A percentile compares a stretch with the other conserved stretches of the same genome.
phyloP scores from a whole-genome alignment of 129 eudicot genomes.

The Lonicera japonica region DNA sequence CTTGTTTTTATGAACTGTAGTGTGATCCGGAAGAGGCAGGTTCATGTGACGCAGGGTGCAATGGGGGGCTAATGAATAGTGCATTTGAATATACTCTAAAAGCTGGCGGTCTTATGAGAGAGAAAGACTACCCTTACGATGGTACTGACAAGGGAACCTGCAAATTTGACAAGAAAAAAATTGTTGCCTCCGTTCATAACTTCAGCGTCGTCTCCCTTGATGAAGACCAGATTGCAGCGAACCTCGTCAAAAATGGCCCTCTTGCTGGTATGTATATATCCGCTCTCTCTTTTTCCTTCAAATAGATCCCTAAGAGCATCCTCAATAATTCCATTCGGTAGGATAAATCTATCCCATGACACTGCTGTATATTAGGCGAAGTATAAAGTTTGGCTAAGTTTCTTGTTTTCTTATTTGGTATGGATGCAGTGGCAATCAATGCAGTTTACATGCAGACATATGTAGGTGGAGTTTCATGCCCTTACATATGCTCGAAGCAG shows the following conservation, averaged over 20 bases:
- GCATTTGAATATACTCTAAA: constrained; percentile 75
- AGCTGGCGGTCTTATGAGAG: constrained; percentile 79
- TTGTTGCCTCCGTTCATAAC: constrained; percentile 69
- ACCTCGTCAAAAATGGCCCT: constrained; percentile 83
- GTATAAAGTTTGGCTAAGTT: too few species aligned
- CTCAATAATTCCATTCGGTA: too few species aligned
- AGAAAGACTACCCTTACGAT: constrained; percentile 74
- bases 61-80: constrained; percentile 78
- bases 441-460: constrained; percentile 79
- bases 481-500: constrained; percentile 54
- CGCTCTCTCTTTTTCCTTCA: too few species aligned
- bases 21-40: constrained; percentile 79
- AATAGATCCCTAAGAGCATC: not conserved
- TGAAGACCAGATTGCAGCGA: constrained; percentile 81
- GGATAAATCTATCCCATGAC: too few species aligned
- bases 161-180: constrained; percentile 61
- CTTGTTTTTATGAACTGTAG: constrained; percentile 39
- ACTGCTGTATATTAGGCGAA: too few species aligned
- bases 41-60: constrained; percentile 74
- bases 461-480: constrained; percentile 82
- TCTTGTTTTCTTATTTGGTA: not conserved
- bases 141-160: constrained; percentile 59
- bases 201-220: constrained; percentile 70
- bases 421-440: constrained; percentile 74
- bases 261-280: constrained; percentile 51